phyloP scores from a whole-genome alignment of 352 stramenopile genomes.

The Globisporangium parvum region DNA sequence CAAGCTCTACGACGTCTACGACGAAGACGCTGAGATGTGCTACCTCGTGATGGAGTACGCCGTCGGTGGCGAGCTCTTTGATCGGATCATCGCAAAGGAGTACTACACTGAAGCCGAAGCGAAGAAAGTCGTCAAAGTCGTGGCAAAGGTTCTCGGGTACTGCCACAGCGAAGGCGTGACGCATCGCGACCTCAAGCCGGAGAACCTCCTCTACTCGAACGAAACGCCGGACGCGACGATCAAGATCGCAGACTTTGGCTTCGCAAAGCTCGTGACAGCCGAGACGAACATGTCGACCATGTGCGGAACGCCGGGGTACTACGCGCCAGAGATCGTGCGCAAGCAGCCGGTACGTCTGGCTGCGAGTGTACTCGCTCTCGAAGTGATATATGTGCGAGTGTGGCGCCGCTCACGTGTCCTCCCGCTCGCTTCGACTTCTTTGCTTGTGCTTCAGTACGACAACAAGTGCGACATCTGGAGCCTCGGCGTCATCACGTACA shows the following conservation, averaged over 20 bases:
- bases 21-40: conserved; percentile 65
- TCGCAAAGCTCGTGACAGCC: conserved; percentile 75
- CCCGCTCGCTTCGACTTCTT: no score
- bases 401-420: no score
- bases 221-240: conserved; percentile 84
- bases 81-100: conserved; percentile 90
- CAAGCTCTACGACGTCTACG: conserved; percentile 79
- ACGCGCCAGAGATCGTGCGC: conserved; percentile 94
- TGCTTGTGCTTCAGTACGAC: conserved; percentile 69
- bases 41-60: conserved; percentile 89
- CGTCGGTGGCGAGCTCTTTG: conserved; percentile 89
- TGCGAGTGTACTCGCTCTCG: no score
- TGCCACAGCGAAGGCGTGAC: conserved; percentile 87
- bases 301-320: conserved; percentile 94
- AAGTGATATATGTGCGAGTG: no score
- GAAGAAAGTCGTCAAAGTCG: conserved; percentile 75
- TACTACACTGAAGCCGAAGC: conserved; percentile 90
- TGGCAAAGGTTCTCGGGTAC: conserved; percentile 83
- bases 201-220: conserved; percentile 92
- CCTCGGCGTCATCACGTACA: conserved; percentile 87
- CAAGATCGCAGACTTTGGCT: conserved; percentile 93
- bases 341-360: conserved; percentile 53
- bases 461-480: conserved; percentile 96
- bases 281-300: conserved; percentile 85
- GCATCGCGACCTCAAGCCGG: conserved; percentile 96